A percentile compares a stretch with the other conserved stretches of the same genome.
Conservation (phyloP, 495 filamentous ascomycete species). For the Aspergillus avenaceus region DNA sequence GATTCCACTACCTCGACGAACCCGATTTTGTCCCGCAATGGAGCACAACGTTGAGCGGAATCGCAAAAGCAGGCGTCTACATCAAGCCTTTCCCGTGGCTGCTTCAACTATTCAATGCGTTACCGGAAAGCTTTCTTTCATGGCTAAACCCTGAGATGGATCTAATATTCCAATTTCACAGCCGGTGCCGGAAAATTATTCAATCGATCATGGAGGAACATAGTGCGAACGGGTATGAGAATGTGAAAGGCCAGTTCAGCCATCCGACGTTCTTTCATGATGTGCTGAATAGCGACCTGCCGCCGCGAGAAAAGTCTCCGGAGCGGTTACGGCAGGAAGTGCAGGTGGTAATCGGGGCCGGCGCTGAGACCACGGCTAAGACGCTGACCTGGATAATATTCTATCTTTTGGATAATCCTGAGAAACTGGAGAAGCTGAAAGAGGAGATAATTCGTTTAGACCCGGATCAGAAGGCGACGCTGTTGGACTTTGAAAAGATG, state of each 20-base stretch:
- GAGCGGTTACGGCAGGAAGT: constrained; percentile 40
- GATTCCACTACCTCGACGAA: constrained; percentile 29
- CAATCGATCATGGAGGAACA: constrained; percentile 4
- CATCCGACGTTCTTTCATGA: constrained; percentile 40
- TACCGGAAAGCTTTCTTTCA: constrained; percentile 19
- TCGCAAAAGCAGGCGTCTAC: constrained; percentile 17
- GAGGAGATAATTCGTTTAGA: constrained; percentile 23
- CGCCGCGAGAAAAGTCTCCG: constrained; percentile 25
- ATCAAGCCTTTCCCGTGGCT: constrained; percentile 28
- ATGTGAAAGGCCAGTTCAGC: constrained; percentile 13
- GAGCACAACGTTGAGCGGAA: constrained; percentile 22
- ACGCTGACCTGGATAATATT: constrained; percentile 33
- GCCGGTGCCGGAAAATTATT: constrained; percentile 9
- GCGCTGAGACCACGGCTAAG: constrained; percentile 42
- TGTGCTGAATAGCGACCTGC: constrained; percentile 38
- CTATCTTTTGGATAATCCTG: constrained; percentile 35
- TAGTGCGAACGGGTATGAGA: constrained; percentile 6
- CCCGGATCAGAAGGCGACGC: constrained; percentile 17
- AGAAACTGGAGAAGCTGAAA: constrained; percentile 23
- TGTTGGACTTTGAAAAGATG: constrained; percentile 29
- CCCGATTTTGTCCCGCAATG: constrained; percentile 30
- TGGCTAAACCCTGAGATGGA: constrained; percentile 23
- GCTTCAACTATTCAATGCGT: constrained; percentile 14
- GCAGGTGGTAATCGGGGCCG: constrained; percentile 40
- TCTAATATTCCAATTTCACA: constrained; percentile 18